phyloP scores from a whole-genome alignment of 129 eudicot genomes.

The Arctium lappa region DNA sequence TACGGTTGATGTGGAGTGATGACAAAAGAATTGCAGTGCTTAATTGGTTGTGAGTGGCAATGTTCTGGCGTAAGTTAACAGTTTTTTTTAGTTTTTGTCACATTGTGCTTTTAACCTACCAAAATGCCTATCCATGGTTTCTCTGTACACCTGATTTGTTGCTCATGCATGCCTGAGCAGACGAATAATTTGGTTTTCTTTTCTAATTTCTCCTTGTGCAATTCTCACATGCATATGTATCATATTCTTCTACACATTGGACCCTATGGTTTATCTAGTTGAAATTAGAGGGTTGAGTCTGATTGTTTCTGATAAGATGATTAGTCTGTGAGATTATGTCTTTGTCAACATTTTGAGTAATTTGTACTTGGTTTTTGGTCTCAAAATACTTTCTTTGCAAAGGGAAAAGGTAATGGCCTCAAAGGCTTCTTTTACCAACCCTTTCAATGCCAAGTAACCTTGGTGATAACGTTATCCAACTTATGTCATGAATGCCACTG shows the following conservation, averaged over 20 bases:
- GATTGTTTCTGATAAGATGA: not conserved
- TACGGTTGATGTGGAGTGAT: not conserved
- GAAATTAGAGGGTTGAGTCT: not conserved
- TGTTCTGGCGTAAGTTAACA: not conserved
- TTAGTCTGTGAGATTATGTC: too few relatives aligned
- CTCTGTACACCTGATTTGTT: not conserved
- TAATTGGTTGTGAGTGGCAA: not conserved
- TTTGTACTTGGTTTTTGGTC: not conserved
- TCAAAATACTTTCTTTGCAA: not conserved
- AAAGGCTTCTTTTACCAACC: too few relatives aligned
- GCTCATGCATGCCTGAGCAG: not conserved
- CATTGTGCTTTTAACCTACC: not conserved
- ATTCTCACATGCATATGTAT: too few relatives aligned
- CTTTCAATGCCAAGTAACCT: too few relatives aligned
- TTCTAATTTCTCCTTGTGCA: not conserved
- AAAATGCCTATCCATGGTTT: not conserved
- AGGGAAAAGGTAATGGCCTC: not conserved
- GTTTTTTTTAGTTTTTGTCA: not conserved
- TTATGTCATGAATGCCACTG: not conserved
- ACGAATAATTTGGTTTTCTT: not conserved
- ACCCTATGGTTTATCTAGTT: not conserved
- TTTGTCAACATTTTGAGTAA: too few relatives aligned
- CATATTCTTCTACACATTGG: not conserved
- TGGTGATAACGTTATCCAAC: not conserved
- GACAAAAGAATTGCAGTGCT: not conserved